Conservation (phyloP, 2,329 filamentous ascomycete genomes). For the Diaporthe vaccinii region DNA sequence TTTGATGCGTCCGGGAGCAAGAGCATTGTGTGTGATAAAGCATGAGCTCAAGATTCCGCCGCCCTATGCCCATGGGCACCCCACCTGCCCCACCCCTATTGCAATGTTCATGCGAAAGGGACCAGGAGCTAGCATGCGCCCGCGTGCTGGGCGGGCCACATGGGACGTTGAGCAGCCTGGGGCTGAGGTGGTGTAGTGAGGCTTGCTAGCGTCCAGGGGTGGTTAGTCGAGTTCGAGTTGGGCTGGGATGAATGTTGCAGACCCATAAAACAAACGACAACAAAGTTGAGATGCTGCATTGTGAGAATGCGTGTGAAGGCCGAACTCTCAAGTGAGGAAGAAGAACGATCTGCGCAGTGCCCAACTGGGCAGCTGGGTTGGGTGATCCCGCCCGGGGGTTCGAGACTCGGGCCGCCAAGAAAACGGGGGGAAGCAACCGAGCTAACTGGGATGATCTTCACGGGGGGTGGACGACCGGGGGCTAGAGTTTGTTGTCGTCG, state of each 20-base stretch:
- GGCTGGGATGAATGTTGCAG: constrained; percentile 11
- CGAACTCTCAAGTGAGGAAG: not conserved
- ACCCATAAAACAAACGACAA: not conserved
- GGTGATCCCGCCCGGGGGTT: constrained; percentile 19
- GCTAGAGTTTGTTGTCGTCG: constrained; percentile 8
- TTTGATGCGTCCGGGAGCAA: constrained; percentile 11
- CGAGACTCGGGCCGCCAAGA: constrained; percentile 21
- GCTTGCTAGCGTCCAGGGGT: constrained; percentile 21
- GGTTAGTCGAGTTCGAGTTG: not conserved
- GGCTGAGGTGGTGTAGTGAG: constrained; percentile 27
- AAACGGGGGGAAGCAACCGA: constrained; percentile 1
- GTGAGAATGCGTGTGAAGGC: not conserved
- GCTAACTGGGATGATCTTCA: constrained; percentile 29
- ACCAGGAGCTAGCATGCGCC: constrained; percentile 23
- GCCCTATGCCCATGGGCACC: constrained; percentile 22
- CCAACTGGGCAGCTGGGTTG: constrained; percentile 31
- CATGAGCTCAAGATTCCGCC: constrained; percentile 33
- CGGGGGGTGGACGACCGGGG: constrained; percentile 19
- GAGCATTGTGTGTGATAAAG: constrained; percentile 14
- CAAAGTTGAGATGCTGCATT: not conserved
- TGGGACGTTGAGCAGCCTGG: constrained; percentile 14
- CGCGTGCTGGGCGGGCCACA: constrained; percentile 18
- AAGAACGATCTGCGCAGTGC: constrained; percentile 4
- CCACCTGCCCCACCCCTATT: constrained; percentile 22
- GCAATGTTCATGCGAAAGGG: constrained; percentile 21